Base-by-base conservation (phyloP, 2,329 filamentous ascomycete species). In the Pezicula neosporulosa region DNA sequence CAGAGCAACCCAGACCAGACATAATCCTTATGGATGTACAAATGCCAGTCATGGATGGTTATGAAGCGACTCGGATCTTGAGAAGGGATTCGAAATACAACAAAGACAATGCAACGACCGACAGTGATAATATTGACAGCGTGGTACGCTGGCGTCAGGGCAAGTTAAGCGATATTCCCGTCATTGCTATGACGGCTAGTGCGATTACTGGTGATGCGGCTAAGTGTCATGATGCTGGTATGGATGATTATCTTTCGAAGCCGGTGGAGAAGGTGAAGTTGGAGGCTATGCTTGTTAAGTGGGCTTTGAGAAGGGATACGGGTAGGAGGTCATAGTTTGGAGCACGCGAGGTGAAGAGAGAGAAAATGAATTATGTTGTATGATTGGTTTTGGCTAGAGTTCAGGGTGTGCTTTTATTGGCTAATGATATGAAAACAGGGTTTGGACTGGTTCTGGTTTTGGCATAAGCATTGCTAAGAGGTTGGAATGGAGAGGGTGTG, bases 1-100 rank as follows among this genome's bases (percentile, higher is more conserved):
- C 53, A 13, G 21, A 48, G 3, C 52, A 56, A 38, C 60, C 60
- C 3, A 43, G 53, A 15, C 59, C 60, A 12, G 41, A 51, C 16
- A 58, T 63, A 10, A 60, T 63, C 4, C 48, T 64, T 2, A 64
- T 74, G 71, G 78, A 81, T 54, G 70, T 81, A 2, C 74, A 74
- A 54, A 81, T 81, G 78, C 78, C 78, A 0, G 69, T 80, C 6
- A 75, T 81, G 66, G 72, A 81, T 54, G 74, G 75, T 0, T 62
- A 77, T 16, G 71, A 75, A 50, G 68, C 74, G 0, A 80, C 76
- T 16, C 66, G 68, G 5, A 67, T 65, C 38, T 75, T 81, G 8
- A 70, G 77, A 3, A 69, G 70, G 1, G 27, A 44, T 10, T 28
- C 24, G 1, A 56, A 59, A 36, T 56, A 52, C 24, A 41, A 48